A percentile compares a stretch with the other conserved stretches of the same genome.
These are phyloP conservation scores for Saxophila tyrrhenica DNA, from an alignment of 495 filamentous ascomycete species.

Conservation along the genomic window DNA sequence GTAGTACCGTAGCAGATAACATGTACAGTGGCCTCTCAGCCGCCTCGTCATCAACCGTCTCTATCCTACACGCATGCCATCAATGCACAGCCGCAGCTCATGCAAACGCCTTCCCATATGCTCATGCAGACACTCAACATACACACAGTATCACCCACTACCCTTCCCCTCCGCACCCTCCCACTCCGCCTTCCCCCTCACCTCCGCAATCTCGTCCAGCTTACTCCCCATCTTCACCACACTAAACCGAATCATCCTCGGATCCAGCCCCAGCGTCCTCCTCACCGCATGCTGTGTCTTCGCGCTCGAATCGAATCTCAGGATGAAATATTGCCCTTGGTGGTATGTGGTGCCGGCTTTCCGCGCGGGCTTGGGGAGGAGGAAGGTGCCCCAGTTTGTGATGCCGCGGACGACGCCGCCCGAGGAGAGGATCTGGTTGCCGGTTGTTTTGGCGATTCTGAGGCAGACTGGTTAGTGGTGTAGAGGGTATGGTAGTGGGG, in stretches of 20 bases:
- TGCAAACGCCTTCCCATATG: not conserved
- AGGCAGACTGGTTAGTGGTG: slow-evolving; percentile 5
- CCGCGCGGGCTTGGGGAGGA: slow-evolving; percentile 59
- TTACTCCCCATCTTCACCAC: slow-evolving; percentile 79
- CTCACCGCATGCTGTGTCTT: slow-evolving; percentile 59
- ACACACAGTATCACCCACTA: not conserved
- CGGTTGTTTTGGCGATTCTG: slow-evolving; percentile 81
- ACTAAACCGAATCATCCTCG: slow-evolving; percentile 75
- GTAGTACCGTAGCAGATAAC: too few relatives aligned
- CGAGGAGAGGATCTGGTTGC: slow-evolving; percentile 66
- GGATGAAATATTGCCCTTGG: slow-evolving; percentile 88
- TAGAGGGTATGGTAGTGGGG: slow-evolving; percentile 7
- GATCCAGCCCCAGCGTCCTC: slow-evolving; percentile 71
- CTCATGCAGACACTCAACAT: not conserved
- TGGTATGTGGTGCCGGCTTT: slow-evolving; percentile 70
- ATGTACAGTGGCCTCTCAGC: too few relatives aligned
- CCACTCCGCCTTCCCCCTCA: slow-evolving; percentile 52
- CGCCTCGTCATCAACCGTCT: too few relatives aligned
- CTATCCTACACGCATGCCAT: too few relatives aligned
- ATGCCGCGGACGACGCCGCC: slow-evolving; percentile 86
- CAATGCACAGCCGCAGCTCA: too few relatives aligned
- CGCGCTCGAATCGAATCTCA: slow-evolving; percentile 78
- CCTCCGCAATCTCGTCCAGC: slow-evolving; percentile 53
- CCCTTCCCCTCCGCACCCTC: slow-evolving; percentile 22
- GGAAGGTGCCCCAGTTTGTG: slow-evolving; percentile 87